These are phyloP conservation scores for Diophrys appendiculata DNA, from an alignment of 73 alveolate species.

Conservation along the genomic window DNA sequence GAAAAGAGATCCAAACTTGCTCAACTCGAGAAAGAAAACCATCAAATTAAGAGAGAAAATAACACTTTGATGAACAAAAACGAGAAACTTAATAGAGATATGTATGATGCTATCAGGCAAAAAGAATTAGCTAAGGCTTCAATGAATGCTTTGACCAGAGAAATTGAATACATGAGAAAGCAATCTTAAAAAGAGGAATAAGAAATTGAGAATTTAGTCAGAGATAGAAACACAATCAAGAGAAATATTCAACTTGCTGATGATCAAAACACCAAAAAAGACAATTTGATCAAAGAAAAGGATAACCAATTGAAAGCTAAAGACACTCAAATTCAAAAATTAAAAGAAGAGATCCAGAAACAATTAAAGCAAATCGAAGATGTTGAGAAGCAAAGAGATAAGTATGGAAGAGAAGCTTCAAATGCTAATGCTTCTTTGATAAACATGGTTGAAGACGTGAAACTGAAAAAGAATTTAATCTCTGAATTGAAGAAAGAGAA, in stretches of 20 bases:
- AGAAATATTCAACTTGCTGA: constrained; percentile 71
- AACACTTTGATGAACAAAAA: constrained; percentile 42
- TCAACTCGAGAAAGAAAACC: constrained; percentile 57
- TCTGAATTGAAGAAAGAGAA: constrained; percentile 91
- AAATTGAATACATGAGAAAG: constrained; percentile 76
- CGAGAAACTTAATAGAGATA: constrained; percentile 51
- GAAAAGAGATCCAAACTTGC: constrained; percentile 36
- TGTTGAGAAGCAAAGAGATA: constrained; percentile 82
- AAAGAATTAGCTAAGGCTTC: constrained; percentile 69
- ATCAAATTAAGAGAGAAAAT: constrained; percentile 36
- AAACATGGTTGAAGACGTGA: constrained; percentile 88
- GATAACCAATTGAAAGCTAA: constrained; percentile 57
- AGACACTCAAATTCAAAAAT: constrained; percentile 54
- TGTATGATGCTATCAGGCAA: constrained; percentile 63
- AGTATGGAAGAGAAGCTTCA: constrained; percentile 86
- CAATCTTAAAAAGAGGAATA: constrained; percentile 72
- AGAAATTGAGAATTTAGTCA: constrained; percentile 73
- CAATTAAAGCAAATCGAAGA: constrained; percentile 48
- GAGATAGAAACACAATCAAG: constrained; percentile 77
- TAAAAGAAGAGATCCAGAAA: constrained; percentile 66
- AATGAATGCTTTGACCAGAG: constrained; percentile 71
- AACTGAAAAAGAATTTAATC: constrained; percentile 84
- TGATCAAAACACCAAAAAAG: constrained; percentile 57
- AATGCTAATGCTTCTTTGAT: constrained; percentile 86
- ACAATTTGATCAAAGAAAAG: constrained; percentile 47